These are phyloP conservation scores for Lathyrus aphaca DNA, from an alignment of 306 rosid genomes.

Conservation along the genomic window DNA sequence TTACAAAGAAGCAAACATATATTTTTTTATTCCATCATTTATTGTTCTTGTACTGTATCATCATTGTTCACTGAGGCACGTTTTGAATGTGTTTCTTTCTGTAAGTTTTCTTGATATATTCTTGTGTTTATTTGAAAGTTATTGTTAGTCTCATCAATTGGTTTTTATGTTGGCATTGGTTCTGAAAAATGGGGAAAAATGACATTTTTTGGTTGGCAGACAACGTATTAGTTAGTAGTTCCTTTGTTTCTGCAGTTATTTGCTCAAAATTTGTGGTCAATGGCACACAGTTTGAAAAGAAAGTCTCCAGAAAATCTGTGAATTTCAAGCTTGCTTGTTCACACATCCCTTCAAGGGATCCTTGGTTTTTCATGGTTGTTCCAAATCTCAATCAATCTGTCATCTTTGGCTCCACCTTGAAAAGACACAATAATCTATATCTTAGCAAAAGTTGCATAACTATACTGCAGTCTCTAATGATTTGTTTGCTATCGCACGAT, in stretches of 20 bases:
- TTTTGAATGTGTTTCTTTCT: no score
- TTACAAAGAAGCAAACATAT: neutral
- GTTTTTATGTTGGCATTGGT: neutral
- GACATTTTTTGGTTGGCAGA: slow-evolving; percentile 4
- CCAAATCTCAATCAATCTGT: slow-evolving; percentile 64
- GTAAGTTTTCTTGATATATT: slow-evolving; percentile 1
- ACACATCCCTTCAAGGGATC: slow-evolving; percentile 64
- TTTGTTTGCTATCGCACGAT: slow-evolving; percentile 71
- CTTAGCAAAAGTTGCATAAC: slow-evolving; percentile 63
- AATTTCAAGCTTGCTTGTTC: slow-evolving; percentile 91
- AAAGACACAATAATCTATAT: slow-evolving; percentile 55
- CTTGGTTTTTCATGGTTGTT: slow-evolving; percentile 93
- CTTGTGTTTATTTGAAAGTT: slow-evolving; percentile 12
- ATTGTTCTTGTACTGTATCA: no score
- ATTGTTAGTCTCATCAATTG: slow-evolving; percentile 10
- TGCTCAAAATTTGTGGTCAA: slow-evolving; percentile 33
- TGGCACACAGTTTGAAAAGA: slow-evolving; percentile 76
- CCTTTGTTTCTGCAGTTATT: slow-evolving; percentile 51
- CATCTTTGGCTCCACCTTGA: slow-evolving; percentile 80
- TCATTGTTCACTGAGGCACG: no score
- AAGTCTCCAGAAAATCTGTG: slow-evolving; percentile 62
- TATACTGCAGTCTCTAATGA: slow-evolving; percentile 83
- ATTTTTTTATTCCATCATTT: no score
- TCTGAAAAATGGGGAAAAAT: neutral
- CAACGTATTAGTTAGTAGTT: neutral